Percentiles rank a stretch among this genome's conserved stretches.
These are phyloP conservation scores for Suillus decipiens DNA, from an alignment of 768 basidiomycete species.

Conservation along the genomic window DNA sequence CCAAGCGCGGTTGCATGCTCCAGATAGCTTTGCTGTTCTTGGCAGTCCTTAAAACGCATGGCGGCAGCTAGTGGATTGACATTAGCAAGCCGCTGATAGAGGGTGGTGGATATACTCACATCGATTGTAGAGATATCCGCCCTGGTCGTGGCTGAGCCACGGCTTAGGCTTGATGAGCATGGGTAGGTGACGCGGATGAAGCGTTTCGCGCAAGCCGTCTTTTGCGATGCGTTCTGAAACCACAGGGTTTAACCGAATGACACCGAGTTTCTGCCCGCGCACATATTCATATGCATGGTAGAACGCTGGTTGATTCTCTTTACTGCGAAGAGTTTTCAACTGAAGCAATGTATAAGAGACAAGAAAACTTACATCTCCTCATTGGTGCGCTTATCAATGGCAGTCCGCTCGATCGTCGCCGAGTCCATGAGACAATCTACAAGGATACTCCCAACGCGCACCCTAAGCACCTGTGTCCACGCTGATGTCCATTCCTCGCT, in stretches of 20 bases:
- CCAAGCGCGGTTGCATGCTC: constrained; percentile 70
- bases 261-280: constrained; percentile 93
- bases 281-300: constrained; percentile 89
- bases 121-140: constrained; percentile 81
- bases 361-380: constrained; percentile 55
- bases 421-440: constrained; percentile 84
- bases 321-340: constrained; percentile 38
- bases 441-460: constrained; percentile 79
- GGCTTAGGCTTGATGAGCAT: constrained; percentile 93
- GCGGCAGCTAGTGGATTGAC: constrained; percentile 47
- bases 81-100: constrained; percentile 5
- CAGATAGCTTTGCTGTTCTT: constrained; percentile 82
- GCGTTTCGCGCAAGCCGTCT: constrained; percentile 65
- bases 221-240: constrained; percentile 77
- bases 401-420: constrained; percentile 71
- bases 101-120: constrained; percentile 44
- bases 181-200: constrained; percentile 93
- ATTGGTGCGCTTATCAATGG: constrained; percentile 56
- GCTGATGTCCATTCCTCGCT: constrained; percentile 74
- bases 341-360: constrained; percentile 4
- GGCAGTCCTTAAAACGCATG: constrained; percentile 92
- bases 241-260: constrained; percentile 82
- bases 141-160: constrained; percentile 76
- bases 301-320: constrained; percentile 88
- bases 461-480: constrained; percentile 80